These are phyloP conservation scores for Xylariomycetidae sp. DNA, from an alignment of 2,329 filamentous ascomycete species.

Conservation along the genomic window DNA sequence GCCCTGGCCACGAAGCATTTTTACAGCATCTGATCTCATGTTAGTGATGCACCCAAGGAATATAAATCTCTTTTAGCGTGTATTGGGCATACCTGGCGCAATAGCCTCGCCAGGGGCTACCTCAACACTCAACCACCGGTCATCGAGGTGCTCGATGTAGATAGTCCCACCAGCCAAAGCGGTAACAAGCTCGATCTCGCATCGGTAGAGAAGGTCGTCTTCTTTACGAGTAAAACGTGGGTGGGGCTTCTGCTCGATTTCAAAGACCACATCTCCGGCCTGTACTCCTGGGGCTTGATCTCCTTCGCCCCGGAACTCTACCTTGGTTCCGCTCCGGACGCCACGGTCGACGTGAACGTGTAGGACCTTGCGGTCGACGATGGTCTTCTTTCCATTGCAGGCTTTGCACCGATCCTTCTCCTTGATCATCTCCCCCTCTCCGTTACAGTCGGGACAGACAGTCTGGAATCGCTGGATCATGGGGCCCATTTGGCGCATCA, in stretches of 20 bases:
- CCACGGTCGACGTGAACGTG: conserved; percentile 97
- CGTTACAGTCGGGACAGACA: conserved; percentile 95
- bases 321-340: conserved; percentile 89
- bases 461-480: conserved; percentile 99
- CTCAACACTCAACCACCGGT: conserved; percentile 91
- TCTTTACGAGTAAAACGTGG: conserved; percentile 90
- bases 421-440: conserved; percentile 93
- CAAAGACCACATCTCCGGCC: conserved; percentile 94
- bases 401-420: conserved; percentile 98
- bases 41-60: no score
- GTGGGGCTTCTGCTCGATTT: conserved; percentile 99
- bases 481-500: conserved; percentile 99
- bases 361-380: conserved; percentile 94
- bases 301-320: conserved; percentile 95
- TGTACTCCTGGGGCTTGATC: conserved; percentile 92
- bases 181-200: conserved; percentile 92
- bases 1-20: conserved; percentile 92
- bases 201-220: conserved; percentile 92
- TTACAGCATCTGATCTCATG: conserved; percentile 85
- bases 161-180: conserved; percentile 88
- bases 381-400: conserved; percentile 95
- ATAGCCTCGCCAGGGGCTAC: conserved; percentile 95
- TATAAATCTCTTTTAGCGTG: background rate
- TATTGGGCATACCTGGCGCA: conserved; percentile 75
- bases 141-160: conserved; percentile 93